Base-by-base conservation (phyloP, 1,139 yeast species). In the Candida pseudoviswanathii region DNA sequence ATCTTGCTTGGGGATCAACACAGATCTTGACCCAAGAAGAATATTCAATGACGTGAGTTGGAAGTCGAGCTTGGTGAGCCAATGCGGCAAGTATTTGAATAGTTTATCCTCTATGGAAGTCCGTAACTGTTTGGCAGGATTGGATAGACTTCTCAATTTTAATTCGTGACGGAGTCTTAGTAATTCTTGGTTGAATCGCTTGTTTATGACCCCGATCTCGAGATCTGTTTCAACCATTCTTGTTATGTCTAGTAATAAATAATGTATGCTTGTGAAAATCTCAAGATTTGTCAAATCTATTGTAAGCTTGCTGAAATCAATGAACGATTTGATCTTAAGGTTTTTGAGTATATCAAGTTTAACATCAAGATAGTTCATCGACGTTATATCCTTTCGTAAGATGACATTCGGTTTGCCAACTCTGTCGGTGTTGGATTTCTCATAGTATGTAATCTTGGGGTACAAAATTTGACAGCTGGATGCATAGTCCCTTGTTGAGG, bases 1-100 rank as follows among this genome's bases (percentile, higher is more conserved):
- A 44, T 71, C 69, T 22, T 75, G 71, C 8, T 78, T 55, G 10
- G 75, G 82, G 54, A 85, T 74, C 46, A 85, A 70, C 0, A 85
- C 77, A 0, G 90, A 85, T 45, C 89, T 71, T 0, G 89, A 77
- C 0, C 89, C 90, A 6, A 84, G 50, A 7, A 66, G 58, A 0
- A 83, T 43, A 3, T 62, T 60, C 3, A 77, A 58, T 3, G 67
- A 60, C 2, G 63, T 54, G 1, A 80, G 46, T 4, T 59, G 62
- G 3, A 82, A 26, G 29, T 67, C 66, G 7, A 73, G 49, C 6
- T 66, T 70, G 22, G 75, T 65, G 24, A 84, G 61, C 80, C 84
- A 81, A 1, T 57, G 49, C 0, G 88, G 88, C 24, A 82, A 59
- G 26, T 68, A 58, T 7, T 56, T 57, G 55, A 80, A 80, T 1